A percentile compares a stretch with the other conserved stretches of the same genome.
phyloP scores from a whole-genome alignment of 805 yeast genomes.

The Pichia phayaonensis region DNA sequence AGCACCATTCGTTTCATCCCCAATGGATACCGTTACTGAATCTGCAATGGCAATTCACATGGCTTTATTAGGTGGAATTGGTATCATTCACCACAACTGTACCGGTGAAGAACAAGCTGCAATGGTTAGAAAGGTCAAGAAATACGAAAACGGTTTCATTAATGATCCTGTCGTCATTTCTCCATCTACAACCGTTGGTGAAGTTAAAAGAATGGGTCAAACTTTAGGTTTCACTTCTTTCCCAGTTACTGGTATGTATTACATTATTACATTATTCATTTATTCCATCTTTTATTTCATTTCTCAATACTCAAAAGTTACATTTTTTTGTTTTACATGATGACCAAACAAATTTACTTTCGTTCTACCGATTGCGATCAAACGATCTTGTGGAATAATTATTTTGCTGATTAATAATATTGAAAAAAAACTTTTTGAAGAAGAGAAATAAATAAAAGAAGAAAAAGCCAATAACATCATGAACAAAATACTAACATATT shows the following conservation, averaged over 20 bases:
- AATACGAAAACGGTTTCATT: constrained; percentile 95
- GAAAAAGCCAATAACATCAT: background rate
- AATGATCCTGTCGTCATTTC: constrained; percentile 84
- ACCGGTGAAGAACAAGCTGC: constrained; percentile 95
- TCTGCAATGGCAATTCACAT: constrained; percentile 95
- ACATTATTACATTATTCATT: background rate
- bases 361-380: constrained; percentile 98
- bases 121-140: constrained; percentile 95
- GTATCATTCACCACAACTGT: constrained; percentile 97
- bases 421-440: background rate
- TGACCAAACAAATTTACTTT: constrained; percentile 66
- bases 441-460: background rate
- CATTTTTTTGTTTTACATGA: constrained; percentile 32
- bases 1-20: constrained; percentile 94
- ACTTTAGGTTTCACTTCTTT: constrained; percentile 89
- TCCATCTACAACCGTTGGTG: constrained; percentile 70
- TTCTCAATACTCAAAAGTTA: background rate
- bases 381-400: constrained; percentile 90
- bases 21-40: constrained; percentile 99
- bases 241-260: constrained; percentile 97
- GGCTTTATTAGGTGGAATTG: constrained; percentile 98
- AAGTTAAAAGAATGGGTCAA: constrained; percentile 64
- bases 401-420: constrained; percentile 30
- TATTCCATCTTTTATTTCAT: background rate
- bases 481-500: constrained; percentile 6